phyloP scores from a whole-genome alignment of 2,329 filamentous ascomycete species.

The Byssochlamys sp. region DNA sequence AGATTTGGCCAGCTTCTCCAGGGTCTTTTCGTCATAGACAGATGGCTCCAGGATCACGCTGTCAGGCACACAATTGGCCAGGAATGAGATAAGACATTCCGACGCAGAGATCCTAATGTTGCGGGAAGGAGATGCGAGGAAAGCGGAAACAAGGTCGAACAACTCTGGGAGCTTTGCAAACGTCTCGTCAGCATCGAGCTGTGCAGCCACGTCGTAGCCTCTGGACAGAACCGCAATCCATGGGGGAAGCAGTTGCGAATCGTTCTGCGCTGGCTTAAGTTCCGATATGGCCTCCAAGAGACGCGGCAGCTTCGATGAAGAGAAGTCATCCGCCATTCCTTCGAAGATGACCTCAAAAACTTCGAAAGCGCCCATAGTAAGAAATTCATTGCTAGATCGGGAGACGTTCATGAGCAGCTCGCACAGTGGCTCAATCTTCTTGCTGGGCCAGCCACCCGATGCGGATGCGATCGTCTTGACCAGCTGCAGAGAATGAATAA shows the following conservation, averaged over 20 bases:
- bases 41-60: conserved; percentile 79
- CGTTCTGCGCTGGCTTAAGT: conserved; percentile 80
- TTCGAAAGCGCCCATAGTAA: conserved; percentile 92
- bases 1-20: conserved; percentile 66
- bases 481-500: conserved; percentile 86
- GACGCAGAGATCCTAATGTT: conserved; percentile 92
- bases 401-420: conserved; percentile 83
- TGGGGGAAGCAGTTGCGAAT: conserved; percentile 85
- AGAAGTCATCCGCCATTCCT: conserved; percentile 76
- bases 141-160: conserved; percentile 68
- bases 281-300: conserved; percentile 87
- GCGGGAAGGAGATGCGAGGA: conserved; percentile 76
- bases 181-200: conserved; percentile 79
- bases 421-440: conserved; percentile 85
- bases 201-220: conserved; percentile 86
- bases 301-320: conserved; percentile 78
- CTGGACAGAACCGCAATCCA: conserved; percentile 94
- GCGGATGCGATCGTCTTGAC: conserved; percentile 80
- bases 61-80: conserved; percentile 78
- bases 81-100: conserved; percentile 86
- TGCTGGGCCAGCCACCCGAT: conserved; percentile 89
- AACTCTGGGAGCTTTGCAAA: conserved; percentile 82
- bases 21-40: conserved; percentile 78
- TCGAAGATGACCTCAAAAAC: conserved; percentile 96
- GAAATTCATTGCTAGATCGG: conserved; percentile 81